Evolutionary conservation across 805 yeast genomes (phyloP), one percentile per base, ranked within the genome.

Genomic region (Ogataea kodamae): DNA sequence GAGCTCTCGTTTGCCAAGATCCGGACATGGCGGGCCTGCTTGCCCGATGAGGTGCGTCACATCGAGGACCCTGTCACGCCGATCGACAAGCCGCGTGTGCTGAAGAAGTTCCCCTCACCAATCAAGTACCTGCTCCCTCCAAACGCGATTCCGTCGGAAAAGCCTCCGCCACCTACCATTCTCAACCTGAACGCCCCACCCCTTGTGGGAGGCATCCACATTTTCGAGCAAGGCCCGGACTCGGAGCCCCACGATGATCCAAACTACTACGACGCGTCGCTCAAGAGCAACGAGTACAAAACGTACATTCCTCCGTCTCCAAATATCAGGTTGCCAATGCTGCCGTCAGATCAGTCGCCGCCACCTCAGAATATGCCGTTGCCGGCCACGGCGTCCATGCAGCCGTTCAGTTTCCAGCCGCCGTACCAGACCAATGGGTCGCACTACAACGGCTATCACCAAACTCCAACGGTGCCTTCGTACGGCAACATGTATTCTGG

Each of bases 1-100:
- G 95, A 86, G 50, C 85, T 86, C 58, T 80, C 80, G 18, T 92
- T 92, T 69, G 92, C 90, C 62, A 83, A 90, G 55, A 92, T 92
- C 51, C 75, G 97, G 54, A 90, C 98, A 3, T 92, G 98, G 98
- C 90, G 87, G 61, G 97, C 97, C 5, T 92, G 97, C 67, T 70
- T 92, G 46, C 98, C 98, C 0, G 97, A 92, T 60, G 97, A 90
- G 59, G 83, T 90, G 29, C 77, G 97, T 50, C 88, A 83, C 45
- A 67, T 69, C 35, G 90, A 85, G 50, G 97, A 89, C 52, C 82
- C 84, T 20, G 77, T 83, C 14, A 75, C 76, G 22, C 88, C 90
- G 6, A 70, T 90, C 31, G 65, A 70, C 36, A 61, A 54, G 35
- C 75, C 84, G 33, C 71, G 89, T 51, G 73, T 75, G 45, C 69